Evolutionary conservation across 306 rosid species (phyloP).

Genomic region (Dalbergia cultrata): DNA sequence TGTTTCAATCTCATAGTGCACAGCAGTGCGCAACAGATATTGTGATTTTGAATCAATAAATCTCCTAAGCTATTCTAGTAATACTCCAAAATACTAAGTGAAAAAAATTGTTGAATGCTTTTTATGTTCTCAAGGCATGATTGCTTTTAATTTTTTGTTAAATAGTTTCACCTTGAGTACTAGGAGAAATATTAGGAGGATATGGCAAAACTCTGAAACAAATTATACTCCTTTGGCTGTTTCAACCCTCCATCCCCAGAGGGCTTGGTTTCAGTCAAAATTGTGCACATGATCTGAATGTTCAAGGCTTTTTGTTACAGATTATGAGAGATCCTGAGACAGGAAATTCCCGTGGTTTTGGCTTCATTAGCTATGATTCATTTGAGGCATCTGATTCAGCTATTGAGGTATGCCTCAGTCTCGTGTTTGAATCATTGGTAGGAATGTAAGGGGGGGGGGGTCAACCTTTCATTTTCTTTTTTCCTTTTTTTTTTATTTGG

Average conservation of each 20-base stretch:
- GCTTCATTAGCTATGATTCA: constrained; percentile 97
- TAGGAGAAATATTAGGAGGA: background rate
- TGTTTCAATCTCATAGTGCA: constrained; percentile 1
- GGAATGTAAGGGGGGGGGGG: constrained; percentile 15
- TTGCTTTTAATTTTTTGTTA: too few species aligned
- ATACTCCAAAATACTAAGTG: background rate
- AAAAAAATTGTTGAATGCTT: background rate
- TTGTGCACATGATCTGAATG: constrained; percentile 48
- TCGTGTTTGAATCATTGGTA: constrained; percentile 29
- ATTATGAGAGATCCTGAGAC: constrained; percentile 99
- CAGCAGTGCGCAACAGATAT: background rate
- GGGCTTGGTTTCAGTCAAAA: constrained; percentile 28
- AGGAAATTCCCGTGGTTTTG: constrained; percentile 98
- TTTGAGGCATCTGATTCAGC: constrained; percentile 99
- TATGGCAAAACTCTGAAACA: background rate
- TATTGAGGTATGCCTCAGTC: constrained; percentile 73
- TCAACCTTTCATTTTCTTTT: constrained; percentile 26
- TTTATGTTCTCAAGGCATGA: background rate
- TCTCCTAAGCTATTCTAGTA: background rate
- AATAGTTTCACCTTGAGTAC: background rate
- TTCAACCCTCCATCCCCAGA: constrained; percentile 13
- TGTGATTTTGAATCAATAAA: background rate
- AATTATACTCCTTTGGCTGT: constrained; percentile 4
- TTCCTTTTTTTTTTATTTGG: background rate
- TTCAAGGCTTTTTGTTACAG: constrained; percentile 54